Base-by-base conservation (phyloP, 2,329 filamentous ascomycete species). In the Trichoderma breve region DNA sequence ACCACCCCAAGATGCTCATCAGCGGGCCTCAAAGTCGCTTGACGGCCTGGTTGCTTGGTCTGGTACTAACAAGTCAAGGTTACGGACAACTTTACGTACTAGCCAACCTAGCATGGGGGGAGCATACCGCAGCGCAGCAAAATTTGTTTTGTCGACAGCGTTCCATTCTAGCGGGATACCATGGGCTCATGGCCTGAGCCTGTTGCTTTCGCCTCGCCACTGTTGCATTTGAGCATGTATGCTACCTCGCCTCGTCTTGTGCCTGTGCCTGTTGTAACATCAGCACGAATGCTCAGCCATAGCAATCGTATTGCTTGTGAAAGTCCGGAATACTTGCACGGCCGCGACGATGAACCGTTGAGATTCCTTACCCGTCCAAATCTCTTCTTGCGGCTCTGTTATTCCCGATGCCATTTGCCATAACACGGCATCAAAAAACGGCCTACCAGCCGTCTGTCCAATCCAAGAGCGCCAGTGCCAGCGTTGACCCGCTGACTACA, bases 1-100 rank as follows among this genome's bases (percentile, higher is more conserved):
- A 53, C 67, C 67, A 70, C 67, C 36, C 55, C 30, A 62, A 36
- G 28, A 70, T 60, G 67, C 43, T 62, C 67, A 61, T 70, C 67
- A 34, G 67, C 66, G 34, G 36, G 43, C 62, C 39, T 64, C 39
- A 21, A 21, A 66, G 63, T 36, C 36, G 63, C n/a, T 60, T 21
- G 18, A 47, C 21, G 55, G 55, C 66, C 43, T 66, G 30, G 51
- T 14, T 28, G 64, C 51, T 32, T 32, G 53, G 55, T 47, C 62
- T 53, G 62, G 62, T 15, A 43, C 39, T 9, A 43, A 43, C 39
- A 60, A 11, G 26, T 60, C 24, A 8, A 47, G 26, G 55, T 34
- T 18, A 15, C 30, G 15, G n/a, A 28, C 26, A 36, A 43, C 36
- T 21, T 51, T 61, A n/a, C 55, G 30, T 30, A 67, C 51, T 57